These are phyloP conservation scores for Lecanicillium sp. DNA, from an alignment of 2,329 filamentous ascomycete genomes.

Conservation along the genomic window DNA sequence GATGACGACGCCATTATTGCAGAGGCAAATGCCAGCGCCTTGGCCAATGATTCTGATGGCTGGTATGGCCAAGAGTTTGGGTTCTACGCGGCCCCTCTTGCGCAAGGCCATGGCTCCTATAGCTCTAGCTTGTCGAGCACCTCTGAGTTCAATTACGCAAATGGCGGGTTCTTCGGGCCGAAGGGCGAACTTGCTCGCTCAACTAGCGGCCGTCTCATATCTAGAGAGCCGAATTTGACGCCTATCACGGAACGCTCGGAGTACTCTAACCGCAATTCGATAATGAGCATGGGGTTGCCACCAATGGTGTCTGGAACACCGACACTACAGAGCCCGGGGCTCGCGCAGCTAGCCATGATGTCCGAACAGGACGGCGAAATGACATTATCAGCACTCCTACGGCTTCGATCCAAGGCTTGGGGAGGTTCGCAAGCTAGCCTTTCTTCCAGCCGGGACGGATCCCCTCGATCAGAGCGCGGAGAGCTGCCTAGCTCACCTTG, in stretches of 20 bases:
- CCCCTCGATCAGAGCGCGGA: conserved; percentile 40
- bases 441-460: conserved; percentile 44
- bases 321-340: conserved; percentile 57
- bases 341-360: conserved; percentile 69
- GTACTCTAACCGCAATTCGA: conserved; percentile 89
- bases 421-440: conserved; percentile 73
- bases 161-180: conserved; percentile 85
- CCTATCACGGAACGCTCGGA: conserved; percentile 95
- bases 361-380: conserved; percentile 54
- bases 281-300: conserved; percentile 59
- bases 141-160: conserved; percentile 52
- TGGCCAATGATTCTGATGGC: conserved; percentile 86
- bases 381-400: conserved; percentile 64
- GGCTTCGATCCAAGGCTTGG: conserved; percentile 68
- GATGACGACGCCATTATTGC: conserved; percentile 90
- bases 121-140: conserved; percentile 25
- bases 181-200: conserved; percentile 59
- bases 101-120: conserved; percentile 32
- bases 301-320: conserved; percentile 34
- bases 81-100: conserved; percentile 67
- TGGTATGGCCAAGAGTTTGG: conserved; percentile 97
- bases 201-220: conserved; percentile 65
- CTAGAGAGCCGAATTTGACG: conserved; percentile 84
- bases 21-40: conserved; percentile 85
- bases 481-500: conserved; percentile 39